Base-by-base conservation (phyloP, 2,329 filamentous ascomycete species). In the Fusarium protoensiforme region DNA sequence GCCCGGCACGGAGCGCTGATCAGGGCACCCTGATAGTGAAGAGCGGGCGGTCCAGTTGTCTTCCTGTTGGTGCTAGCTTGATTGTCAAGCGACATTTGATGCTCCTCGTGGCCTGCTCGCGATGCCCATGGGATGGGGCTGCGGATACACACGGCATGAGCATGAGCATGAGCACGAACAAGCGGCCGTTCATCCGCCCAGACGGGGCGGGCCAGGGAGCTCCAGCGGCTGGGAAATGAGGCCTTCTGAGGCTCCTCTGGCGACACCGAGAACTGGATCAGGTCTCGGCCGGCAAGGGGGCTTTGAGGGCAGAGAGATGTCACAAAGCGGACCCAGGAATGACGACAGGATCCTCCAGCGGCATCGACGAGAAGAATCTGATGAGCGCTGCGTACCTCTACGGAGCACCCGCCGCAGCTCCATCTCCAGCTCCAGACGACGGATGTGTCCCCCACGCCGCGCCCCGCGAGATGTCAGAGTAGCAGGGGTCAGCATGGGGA, bases 391-490 rank as follows among this genome's bases (percentile, higher is more conserved):
- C 18, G 46, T 51, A 51, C 46, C 46, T 53, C 46, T 31, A 38
- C 53, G 18, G 43, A 62, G 22, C 54, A 38, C 20, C 29, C 54
- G 59, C 27, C 20, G 33, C 43, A 54, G 53, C 62, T 59, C 51
- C 54, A 69, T 41, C n/a, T 46, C 61, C 51, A 72, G 54, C 56
- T 43, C 65, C 68, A 41, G 24, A 61, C 16, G 48, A 64, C 57
- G 67, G 60, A 60, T 65, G 53, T 46, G 39, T 59, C 62, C 72
- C 71, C 72, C 72, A 74, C 71, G 68, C 61, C 58, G 59, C 51
- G 71, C 68, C 61, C 71, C 68, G 56, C 68, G 65, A 69, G 61
- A 74, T 74, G 71, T 60, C 58, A 72, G 68, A 74, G 22, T 33
- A 57, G 61, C 71, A 74, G 63, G 68, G 71, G 65, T 64, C 41